Percentiles rank a stretch among this genome's conserved stretches.
Evolutionary conservation across 495 filamentous ascomycete genomes (phyloP).

Genomic region (Melanomma pulvis-pyrius): DNA sequence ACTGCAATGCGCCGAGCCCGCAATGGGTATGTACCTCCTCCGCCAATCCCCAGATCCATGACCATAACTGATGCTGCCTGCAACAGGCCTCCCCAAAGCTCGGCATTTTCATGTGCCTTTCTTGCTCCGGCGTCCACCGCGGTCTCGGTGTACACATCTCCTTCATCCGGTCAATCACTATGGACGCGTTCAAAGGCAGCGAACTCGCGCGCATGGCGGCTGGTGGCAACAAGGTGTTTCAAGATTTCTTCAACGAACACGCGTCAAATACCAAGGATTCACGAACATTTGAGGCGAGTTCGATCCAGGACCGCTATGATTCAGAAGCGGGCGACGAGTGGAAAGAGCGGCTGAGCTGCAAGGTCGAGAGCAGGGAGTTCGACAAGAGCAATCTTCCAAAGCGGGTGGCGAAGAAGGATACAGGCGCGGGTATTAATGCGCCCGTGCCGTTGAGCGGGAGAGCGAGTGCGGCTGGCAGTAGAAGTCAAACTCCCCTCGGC

Average conservation of each 20-base stretch:
- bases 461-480: constrained; percentile 37
- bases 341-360: constrained; percentile 85
- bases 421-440: constrained; percentile 8
- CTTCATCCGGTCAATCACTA: constrained; percentile 92
- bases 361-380: constrained; percentile 83
- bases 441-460: constrained; percentile 24
- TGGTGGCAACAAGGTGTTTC: constrained; percentile 87
- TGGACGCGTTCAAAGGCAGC: constrained; percentile 92
- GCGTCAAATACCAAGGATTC: constrained; percentile 61
- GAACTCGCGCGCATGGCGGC: constrained; percentile 86
- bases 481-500: constrained; percentile 41
- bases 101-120: constrained; percentile 93
- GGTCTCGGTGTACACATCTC: constrained; percentile 96
- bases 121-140: constrained; percentile 92
- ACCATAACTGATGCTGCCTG: constrained; percentile 2
- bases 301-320: constrained; percentile 82
- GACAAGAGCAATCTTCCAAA: constrained; percentile 59
- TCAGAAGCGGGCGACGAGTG: constrained; percentile 89
- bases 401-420: constrained; percentile 44
- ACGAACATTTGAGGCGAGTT: constrained; percentile 68
- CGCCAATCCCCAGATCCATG: constrained; percentile 6
- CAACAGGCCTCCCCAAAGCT: constrained; percentile 69
- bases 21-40: constrained; percentile 68
- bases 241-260: constrained; percentile 76
- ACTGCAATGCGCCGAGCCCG: constrained; percentile 90